Percentiles rank a stretch among this genome's conserved stretches.
Evolutionary conservation across 805 yeast species (phyloP).

Genomic region (Citeromyces matritensis): DNA sequence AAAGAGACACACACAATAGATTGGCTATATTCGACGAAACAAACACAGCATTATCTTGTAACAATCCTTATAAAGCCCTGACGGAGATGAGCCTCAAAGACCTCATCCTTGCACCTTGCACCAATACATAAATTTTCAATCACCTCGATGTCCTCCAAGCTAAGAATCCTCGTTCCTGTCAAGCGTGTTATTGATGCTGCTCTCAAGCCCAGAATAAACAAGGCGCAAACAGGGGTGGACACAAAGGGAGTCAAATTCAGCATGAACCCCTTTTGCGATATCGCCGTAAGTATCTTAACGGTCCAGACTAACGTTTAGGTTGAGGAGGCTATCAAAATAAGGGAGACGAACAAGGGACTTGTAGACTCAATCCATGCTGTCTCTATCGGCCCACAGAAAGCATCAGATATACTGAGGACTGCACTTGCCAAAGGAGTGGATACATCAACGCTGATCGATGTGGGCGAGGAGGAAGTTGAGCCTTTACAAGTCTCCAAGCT

Average conservation of each 20-base stretch:
- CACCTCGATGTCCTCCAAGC: conserved; percentile 25
- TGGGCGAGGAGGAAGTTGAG: conserved; percentile 55
- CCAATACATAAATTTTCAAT: background rate
- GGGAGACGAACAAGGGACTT: conserved; percentile 42
- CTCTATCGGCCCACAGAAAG: conserved; percentile 74
- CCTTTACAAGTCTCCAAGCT: conserved; percentile 86
- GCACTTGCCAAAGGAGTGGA: conserved; percentile 95
- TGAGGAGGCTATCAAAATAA: conserved; percentile 81
- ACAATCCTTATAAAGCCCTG: too few species aligned
- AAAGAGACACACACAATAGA: too few species aligned
- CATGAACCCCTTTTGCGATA: conserved; percentile 95
- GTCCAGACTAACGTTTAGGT: conserved; percentile 12
- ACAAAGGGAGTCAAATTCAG: conserved; percentile 83
- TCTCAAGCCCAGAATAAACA: conserved; percentile 82
- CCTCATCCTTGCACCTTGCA: too few species aligned
- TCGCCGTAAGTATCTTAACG: conserved; percentile 35
- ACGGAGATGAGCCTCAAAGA: too few species aligned
- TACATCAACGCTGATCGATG: conserved; percentile 67
- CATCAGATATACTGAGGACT: conserved; percentile 77
- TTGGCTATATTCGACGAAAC: too few species aligned
- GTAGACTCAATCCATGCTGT: conserved; percentile 85
- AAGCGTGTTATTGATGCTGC: conserved; percentile 93
- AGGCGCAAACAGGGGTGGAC: conserved; percentile 72
- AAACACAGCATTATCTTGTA: too few species aligned
- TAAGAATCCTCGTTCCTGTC: conserved; percentile 79